Evolutionary conservation across 768 basidiomycete genomes (phyloP), one percentile per base, ranked within the genome.

Genomic region (Termitomyces sp.): DNA sequence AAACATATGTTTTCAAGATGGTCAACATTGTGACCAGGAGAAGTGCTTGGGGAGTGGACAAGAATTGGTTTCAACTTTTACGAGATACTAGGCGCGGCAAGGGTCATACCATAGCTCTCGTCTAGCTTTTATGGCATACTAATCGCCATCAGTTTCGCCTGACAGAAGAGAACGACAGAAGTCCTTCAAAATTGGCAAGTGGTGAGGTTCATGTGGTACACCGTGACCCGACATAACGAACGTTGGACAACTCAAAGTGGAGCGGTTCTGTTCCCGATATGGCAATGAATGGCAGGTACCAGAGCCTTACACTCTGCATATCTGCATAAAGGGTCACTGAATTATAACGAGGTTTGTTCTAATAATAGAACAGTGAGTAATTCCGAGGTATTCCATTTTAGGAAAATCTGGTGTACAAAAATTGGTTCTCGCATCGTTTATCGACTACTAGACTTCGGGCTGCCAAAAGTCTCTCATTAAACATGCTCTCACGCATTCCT

Each of bases 1-100:
- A 50, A 46, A 50, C 40, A 32, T 26, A 33, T 16, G 43, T 38
- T 30, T 50, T 44, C 23, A 47, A 40, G 5, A 32, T 35, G 23
- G 57, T 33, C 5, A 62, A 47, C 61, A 62, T 62, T 10, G n/a
- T 12, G 28, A 54, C n/a, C 32, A 30, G 50, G 18, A 33, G 51
- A 16, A 36, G 10, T 18, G 41, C 35, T 38, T 16, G 10, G 18
- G n/a, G 8, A 30, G 40, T 54, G 18, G 40, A 54, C 5, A 18
- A 52, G 8, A 23, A 5, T 20, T 38, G 28, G 28, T 18, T 51
- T 23, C 26, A n/a, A n/a, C n/a, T n/a, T n/a, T n/a, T n/a, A n/a
- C 23, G 23, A 2, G 23, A 23, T 23, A 23, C 23, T 23, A 23
- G 23, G 23, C 2, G 23, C 23, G 23, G 23, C 23, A 23, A 23